Percentiles rank a stretch among this genome's conserved stretches.
phyloP scores from a whole-genome alignment of 2,329 filamentous ascomycete genomes.

The Rhynchosporium graminicola region DNA sequence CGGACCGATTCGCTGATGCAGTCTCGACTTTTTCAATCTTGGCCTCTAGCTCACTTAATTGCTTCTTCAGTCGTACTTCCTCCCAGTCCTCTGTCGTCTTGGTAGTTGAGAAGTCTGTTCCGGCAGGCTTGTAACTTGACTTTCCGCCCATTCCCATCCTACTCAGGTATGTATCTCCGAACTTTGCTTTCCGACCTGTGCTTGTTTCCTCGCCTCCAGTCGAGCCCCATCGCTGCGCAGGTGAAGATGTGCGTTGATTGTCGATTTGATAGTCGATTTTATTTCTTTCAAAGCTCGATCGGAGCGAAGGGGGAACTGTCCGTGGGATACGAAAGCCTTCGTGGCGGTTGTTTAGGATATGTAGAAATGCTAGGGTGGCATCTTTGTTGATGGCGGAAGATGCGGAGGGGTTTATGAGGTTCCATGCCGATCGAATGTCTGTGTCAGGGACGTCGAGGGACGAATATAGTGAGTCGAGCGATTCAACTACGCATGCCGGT shows the following conservation, averaged over 20 bases:
- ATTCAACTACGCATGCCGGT: constrained; percentile 57
- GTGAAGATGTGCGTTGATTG: constrained; percentile 62
- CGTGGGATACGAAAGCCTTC: constrained; percentile 94
- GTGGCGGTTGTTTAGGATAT: constrained; percentile 94
- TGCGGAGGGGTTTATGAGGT: constrained; percentile 91
- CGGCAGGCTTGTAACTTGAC: constrained; percentile 75
- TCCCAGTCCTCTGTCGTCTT: constrained; percentile 94
- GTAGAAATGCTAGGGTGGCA: constrained; percentile 88
- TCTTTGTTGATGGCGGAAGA: constrained; percentile 87
- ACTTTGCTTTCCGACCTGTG: constrained; percentile 92
- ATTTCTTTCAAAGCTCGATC: constrained; percentile 89
- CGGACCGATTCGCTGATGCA: constrained; percentile 63
- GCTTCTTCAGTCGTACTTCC: constrained; percentile 91
- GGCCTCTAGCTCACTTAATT: constrained; percentile 83
- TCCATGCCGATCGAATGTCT: constrained; percentile 92
- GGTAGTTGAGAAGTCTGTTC: constrained; percentile 85
- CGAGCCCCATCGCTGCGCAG: constrained; percentile 75
- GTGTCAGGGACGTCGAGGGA: constrained; percentile 72
- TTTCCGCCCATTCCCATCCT: constrained; percentile 77
- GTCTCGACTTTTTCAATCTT: constrained; percentile 84
- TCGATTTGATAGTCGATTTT: constrained; percentile 96
- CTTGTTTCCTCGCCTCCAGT: constrained; percentile 76
- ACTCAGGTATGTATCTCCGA: constrained; percentile 94
- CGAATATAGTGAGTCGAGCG: constrained; percentile 82
- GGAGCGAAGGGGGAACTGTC: constrained; percentile 85